Evolutionary conservation across 495 filamentous ascomycete species (phyloP).

Genomic region (Aspergillus mulundensis): DNA sequence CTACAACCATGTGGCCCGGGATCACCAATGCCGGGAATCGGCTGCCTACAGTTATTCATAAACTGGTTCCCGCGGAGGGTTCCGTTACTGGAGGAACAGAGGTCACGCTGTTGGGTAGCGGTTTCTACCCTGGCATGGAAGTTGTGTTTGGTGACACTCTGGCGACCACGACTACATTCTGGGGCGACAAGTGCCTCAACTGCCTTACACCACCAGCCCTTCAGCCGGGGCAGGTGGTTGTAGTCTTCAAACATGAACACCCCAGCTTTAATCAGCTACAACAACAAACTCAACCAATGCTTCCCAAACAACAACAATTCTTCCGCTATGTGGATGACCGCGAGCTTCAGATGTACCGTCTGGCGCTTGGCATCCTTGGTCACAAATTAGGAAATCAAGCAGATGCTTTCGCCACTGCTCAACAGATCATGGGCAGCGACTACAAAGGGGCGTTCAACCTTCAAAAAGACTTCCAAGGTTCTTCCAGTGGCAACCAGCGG

Average conservation of each 20-base stretch:
- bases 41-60: constrained; percentile 60
- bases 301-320: constrained; percentile 53
- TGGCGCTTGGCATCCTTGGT: constrained; percentile 45
- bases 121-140: constrained; percentile 74
- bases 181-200: constrained; percentile 77
- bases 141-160: constrained; percentile 79
- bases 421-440: constrained; percentile 49
- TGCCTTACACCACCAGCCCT: constrained; percentile 75
- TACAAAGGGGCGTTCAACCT: constrained; percentile 40
- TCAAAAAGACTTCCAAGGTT: constrained; percentile 43
- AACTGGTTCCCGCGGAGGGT: constrained; percentile 77
- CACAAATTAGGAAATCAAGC: constrained; percentile 46
- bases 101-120: constrained; percentile 74
- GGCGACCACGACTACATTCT: constrained; percentile 77
- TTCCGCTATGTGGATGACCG: constrained; percentile 81
- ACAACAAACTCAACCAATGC: constrained; percentile 39
- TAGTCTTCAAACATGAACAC: constrained; percentile 65
- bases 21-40: constrained; percentile 38
- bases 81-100: constrained; percentile 79
- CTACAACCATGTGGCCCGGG: constrained; percentile 39
- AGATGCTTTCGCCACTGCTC: constrained; percentile 48
- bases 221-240: constrained; percentile 64
- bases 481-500: constrained; percentile 39
- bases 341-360: constrained; percentile 60
- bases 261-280: constrained; percentile 46